Percentiles rank a stretch among this genome's conserved stretches.
Evolutionary conservation across 169 alveolate species (phyloP).

Genomic region (Hepatocystis sp.): DNA sequence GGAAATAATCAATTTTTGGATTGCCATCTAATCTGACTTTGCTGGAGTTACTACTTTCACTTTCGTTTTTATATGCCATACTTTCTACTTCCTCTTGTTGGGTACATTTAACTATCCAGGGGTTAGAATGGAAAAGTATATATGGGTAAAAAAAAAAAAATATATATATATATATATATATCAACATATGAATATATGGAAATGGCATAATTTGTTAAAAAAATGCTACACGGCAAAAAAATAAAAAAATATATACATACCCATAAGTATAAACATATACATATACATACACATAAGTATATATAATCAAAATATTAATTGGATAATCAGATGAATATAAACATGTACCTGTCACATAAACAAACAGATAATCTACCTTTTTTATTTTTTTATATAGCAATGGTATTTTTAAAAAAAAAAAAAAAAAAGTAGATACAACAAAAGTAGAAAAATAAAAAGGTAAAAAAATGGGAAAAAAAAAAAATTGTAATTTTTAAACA

Average conservation of each 20-base stretch:
- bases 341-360: too few species aligned
- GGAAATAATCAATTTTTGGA: slow-evolving; percentile 77
- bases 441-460: too few species aligned
- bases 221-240: background rate
- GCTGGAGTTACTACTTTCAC: background rate
- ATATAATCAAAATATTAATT: too few species aligned
- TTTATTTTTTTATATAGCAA: too few species aligned
- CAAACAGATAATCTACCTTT: too few species aligned
- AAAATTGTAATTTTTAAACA: too few species aligned
- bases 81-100: background rate
- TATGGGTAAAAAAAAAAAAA: background rate
- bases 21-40: slow-evolving; percentile 62
- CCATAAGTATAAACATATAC: background rate
- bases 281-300: background rate
- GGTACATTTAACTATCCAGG: background rate
- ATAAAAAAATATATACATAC: background rate
- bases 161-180: background rate
- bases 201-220: background rate
- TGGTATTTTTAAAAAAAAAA: too few species aligned
- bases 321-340: too few species aligned
- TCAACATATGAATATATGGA: background rate
- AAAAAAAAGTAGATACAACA: too few species aligned
- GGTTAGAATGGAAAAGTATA: background rate
- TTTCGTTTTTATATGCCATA: background rate
- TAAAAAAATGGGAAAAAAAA: too few species aligned